phyloP scores from a whole-genome alignment of 1,284 basidiomycete genomes.

The Rugosomyces carneus region DNA sequence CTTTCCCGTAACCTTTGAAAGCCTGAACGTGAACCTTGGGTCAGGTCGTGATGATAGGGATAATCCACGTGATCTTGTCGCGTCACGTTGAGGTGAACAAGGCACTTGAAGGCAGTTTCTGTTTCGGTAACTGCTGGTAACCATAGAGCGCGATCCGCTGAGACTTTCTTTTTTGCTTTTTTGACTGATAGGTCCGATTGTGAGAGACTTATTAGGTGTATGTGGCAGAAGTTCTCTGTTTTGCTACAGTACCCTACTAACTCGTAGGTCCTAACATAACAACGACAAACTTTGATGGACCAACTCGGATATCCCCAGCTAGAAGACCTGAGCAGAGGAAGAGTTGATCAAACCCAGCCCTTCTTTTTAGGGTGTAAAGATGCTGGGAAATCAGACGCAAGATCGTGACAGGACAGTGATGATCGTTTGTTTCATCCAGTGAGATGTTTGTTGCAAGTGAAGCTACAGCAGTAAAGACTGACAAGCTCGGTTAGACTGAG shows the following conservation, averaged over 20 bases:
- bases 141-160: background rate
- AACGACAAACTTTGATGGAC: too few relatives aligned
- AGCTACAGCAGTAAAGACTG: too few relatives aligned
- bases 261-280: too few relatives aligned
- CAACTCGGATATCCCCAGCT: too few relatives aligned
- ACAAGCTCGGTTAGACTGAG: too few relatives aligned
- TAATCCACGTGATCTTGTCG: background rate
- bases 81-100: background rate
- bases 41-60: background rate
- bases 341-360: too few relatives aligned
- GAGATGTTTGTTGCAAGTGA: too few relatives aligned
- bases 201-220: background rate
- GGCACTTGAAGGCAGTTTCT: background rate
- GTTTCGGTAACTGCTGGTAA: background rate
- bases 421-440: constrained; percentile 18
- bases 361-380: too few relatives aligned
- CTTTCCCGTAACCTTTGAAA: background rate
- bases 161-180: background rate
- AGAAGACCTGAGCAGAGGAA: too few relatives aligned
- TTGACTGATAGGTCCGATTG: background rate
- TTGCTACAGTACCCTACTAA: too few relatives aligned
- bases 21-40: background rate
- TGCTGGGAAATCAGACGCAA: too few relatives aligned
- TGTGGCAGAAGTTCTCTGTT: too few relatives aligned
- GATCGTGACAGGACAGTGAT: constrained; percentile 5